Conservation (phyloP, 1,284 basidiomycete genomes). For the Boletus holoroseus region DNA sequence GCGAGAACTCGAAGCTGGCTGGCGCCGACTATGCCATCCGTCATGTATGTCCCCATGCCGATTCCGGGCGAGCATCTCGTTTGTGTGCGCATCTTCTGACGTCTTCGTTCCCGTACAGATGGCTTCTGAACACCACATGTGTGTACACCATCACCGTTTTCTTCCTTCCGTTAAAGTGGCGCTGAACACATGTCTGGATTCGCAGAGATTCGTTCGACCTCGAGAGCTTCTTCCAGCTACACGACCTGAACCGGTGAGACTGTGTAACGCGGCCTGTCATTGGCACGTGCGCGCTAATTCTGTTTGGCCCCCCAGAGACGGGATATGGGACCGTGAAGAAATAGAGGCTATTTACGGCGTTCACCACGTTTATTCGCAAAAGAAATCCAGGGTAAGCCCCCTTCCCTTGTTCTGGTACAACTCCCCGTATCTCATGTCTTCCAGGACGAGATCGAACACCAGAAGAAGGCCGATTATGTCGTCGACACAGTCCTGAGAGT, state of each 20-base stretch:
- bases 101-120: conserved; percentile 46
- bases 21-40: conserved; percentile 42
- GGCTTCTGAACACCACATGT: conserved; percentile 84
- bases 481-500: conserved; percentile 68
- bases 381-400: conserved; percentile 62
- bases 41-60: conserved; percentile 43
- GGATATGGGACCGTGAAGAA: conserved; percentile 73
- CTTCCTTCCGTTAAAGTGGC: background rate
- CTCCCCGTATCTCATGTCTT: background rate
- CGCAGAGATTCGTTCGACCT: conserved; percentile 72
- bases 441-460: conserved; percentile 73
- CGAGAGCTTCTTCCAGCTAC: conserved; percentile 80
- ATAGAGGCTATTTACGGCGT: conserved; percentile 93
- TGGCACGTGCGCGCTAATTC: background rate
- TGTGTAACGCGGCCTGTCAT: background rate
- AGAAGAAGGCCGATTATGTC: conserved; percentile 81
- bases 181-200: conserved; percentile 4
- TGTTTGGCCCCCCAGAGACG: conserved; percentile 43
- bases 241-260: conserved; percentile 80
- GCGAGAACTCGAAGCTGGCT: conserved; percentile 21
- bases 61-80: conserved; percentile 3
- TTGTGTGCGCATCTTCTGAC: conserved; percentile 12
- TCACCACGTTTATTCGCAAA: conserved; percentile 89
- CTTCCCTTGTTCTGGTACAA: background rate
- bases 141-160: conserved; percentile 19